Percentiles rank a stretch among this genome's conserved stretches.
These are phyloP conservation scores for Russula ochroleuca DNA, from an alignment of 768 basidiomycete genomes.

Conservation along the genomic window DNA sequence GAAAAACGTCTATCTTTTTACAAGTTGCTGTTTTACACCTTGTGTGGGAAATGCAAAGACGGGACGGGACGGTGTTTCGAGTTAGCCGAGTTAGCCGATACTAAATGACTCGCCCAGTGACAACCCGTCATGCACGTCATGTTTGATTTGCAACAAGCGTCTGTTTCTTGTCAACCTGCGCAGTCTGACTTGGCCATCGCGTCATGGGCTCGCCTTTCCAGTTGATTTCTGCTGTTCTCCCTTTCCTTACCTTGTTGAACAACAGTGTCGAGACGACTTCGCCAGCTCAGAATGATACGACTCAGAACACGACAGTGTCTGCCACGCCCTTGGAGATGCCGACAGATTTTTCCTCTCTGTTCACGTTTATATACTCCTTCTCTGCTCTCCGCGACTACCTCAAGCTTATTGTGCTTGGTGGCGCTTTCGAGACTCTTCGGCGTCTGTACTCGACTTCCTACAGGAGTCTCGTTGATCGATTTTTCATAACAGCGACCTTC, in stretches of 20 bases:
- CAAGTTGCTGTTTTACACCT: no score
- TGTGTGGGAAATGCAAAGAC: no score
- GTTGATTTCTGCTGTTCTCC: no score
- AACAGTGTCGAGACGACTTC: no score
- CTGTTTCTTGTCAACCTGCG: background rate
- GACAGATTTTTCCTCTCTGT: slow-evolving; percentile 36
- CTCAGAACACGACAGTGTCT: no score
- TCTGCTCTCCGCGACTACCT: no score
- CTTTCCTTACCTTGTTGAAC: no score
- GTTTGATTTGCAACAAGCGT: background rate
- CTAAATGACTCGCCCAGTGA: no score
- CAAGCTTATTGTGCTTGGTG: slow-evolving; percentile 22
- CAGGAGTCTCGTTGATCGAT: slow-evolving; percentile 43
- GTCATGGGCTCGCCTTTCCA: slow-evolving; percentile 5
- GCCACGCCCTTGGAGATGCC: slow-evolving; percentile 10
- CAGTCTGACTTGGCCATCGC: background rate
- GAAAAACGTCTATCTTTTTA: no score
- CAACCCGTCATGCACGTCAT: background rate
- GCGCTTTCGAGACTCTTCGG: slow-evolving; percentile 54
- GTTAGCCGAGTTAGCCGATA: no score
- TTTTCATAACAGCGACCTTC: slow-evolving; percentile 63
- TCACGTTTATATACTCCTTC: slow-evolving; percentile 40
- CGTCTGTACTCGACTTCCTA: slow-evolving; percentile 45
- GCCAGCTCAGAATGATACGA: no score
- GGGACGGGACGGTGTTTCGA: no score